Evolutionary conservation across 768 basidiomycete genomes (phyloP).

Genomic region (Baorangia bicolor): DNA sequence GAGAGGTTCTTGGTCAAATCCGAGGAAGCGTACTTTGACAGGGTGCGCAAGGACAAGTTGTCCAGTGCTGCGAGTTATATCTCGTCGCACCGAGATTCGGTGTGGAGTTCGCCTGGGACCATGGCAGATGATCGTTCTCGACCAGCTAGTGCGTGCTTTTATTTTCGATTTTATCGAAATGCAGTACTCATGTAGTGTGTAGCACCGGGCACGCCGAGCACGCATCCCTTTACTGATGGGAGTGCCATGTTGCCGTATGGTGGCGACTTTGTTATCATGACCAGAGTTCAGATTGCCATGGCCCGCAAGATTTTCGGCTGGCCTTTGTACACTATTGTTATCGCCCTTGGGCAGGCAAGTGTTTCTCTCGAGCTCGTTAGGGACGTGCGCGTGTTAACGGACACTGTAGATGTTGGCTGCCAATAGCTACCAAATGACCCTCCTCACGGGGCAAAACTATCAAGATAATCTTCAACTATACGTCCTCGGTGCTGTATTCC

Average conservation of each 20-base stretch:
- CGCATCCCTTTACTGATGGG: constrained; percentile 44
- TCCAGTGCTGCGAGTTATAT: constrained; percentile 77
- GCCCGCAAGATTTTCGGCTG: constrained; percentile 77
- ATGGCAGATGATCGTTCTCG: constrained; percentile 62
- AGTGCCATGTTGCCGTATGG: constrained; percentile 47
- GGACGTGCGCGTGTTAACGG: background rate
- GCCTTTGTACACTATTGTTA: constrained; percentile 90
- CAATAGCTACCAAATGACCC: constrained; percentile 92
- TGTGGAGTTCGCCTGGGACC: constrained; percentile 65
- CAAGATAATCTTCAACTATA: constrained; percentile 81
- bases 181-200: background rate
- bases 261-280: constrained; percentile 77
- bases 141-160: constrained; percentile 61
- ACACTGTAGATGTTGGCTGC: constrained; percentile 71
- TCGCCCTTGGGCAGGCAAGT: constrained; percentile 76
- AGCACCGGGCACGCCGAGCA: constrained; percentile 48
- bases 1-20: constrained; percentile 89
- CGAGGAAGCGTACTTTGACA: constrained; percentile 91
- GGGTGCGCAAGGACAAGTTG: constrained; percentile 85
- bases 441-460: constrained; percentile 84
- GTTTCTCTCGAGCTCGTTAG: background rate
- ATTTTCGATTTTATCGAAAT: constrained; percentile 12
- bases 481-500: constrained; percentile 86
- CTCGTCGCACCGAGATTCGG: constrained; percentile 77
- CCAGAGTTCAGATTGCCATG: constrained; percentile 79